Percentiles rank a stretch among this genome's conserved stretches.
These are phyloP conservation scores for Xylaria nigripes DNA, from an alignment of 495 filamentous ascomycete species.

Conservation along the genomic window DNA sequence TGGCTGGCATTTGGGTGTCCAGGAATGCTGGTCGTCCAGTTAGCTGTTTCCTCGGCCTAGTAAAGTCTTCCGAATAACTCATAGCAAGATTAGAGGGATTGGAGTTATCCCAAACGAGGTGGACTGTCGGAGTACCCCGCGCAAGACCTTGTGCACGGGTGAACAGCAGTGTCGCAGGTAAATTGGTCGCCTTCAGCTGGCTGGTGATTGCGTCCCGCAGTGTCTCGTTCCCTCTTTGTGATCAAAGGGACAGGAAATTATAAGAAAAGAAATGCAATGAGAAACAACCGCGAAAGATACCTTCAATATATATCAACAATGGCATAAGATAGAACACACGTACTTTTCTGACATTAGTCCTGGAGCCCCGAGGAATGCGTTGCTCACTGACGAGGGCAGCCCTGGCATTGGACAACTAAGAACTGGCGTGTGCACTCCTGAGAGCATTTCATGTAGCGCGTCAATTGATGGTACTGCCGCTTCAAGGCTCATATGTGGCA, in stretches of 20 bases:
- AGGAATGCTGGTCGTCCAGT: conserved; percentile 1
- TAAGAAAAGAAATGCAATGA: neutral
- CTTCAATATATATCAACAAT: too few species aligned
- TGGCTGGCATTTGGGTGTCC: conserved; percentile 34
- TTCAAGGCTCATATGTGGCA: conserved; percentile 70
- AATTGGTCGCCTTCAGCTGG: neutral
- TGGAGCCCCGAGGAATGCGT: too few species aligned
- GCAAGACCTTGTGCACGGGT: neutral
- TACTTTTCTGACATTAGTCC: too few species aligned
- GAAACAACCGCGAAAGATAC: neutral
- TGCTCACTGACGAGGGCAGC: conserved; percentile 8
- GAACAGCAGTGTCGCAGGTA: neutral
- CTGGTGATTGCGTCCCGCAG: neutral
- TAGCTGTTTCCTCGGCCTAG: neutral
- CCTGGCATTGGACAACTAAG: conserved; percentile 27
- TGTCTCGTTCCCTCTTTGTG: neutral
- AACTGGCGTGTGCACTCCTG: conserved; percentile 31
- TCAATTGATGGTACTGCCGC: conserved; percentile 21
- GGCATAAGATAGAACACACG: too few species aligned
- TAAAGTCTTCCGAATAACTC: too few species aligned
- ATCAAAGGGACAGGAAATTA: neutral
- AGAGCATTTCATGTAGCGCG: conserved; percentile 28
- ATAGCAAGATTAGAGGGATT: neutral
- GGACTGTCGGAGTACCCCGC: conserved; percentile 2
- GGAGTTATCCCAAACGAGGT: neutral